Evolutionary conservation across 2,329 filamentous ascomycete genomes (phyloP).

Genomic region (Alternaria triticina): DNA sequence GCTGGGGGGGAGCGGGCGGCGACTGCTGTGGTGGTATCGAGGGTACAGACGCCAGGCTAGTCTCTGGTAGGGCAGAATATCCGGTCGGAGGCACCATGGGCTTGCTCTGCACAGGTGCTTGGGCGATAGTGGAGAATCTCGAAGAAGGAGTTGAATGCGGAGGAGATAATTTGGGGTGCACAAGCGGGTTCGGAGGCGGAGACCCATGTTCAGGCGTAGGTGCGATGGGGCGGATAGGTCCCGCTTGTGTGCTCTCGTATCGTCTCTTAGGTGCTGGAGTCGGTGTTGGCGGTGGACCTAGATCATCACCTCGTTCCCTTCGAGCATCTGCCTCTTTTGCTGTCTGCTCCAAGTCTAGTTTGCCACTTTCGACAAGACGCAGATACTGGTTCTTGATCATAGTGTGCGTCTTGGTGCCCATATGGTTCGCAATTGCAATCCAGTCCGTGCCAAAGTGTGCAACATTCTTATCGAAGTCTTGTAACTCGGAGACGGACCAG

Average conservation of each 20-base stretch:
- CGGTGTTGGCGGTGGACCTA: slow-evolving; percentile 57
- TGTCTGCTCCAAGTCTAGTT: slow-evolving; percentile 50
- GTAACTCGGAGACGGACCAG: slow-evolving; percentile 84
- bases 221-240: slow-evolving; percentile 52
- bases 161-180: slow-evolving; percentile 49
- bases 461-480: slow-evolving; percentile 75
- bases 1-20: slow-evolving; percentile 32
- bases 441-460: slow-evolving; percentile 81
- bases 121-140: slow-evolving; percentile 42
- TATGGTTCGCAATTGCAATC: slow-evolving; percentile 74
- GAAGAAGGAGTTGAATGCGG: slow-evolving; percentile 32
- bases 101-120: slow-evolving; percentile 40
- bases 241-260: slow-evolving; percentile 52
- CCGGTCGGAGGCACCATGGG: slow-evolving; percentile 28
- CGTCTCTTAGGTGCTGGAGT: slow-evolving; percentile 56
- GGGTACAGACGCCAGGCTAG: slow-evolving; percentile 35
- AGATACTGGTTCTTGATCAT: slow-evolving; percentile 69
- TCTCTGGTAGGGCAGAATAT: slow-evolving; percentile 33
- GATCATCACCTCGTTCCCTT: slow-evolving; percentile 53
- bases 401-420: slow-evolving; percentile 84
- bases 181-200: slow-evolving; percentile 28
- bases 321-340: slow-evolving; percentile 52
- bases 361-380: slow-evolving; percentile 54
- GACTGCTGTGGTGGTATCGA: slow-evolving; percentile 40
- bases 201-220: slow-evolving; percentile 55